phyloP scores from a whole-genome alignment of 139 green algal species.

The Chlamydomonas sphaeroides region DNA sequence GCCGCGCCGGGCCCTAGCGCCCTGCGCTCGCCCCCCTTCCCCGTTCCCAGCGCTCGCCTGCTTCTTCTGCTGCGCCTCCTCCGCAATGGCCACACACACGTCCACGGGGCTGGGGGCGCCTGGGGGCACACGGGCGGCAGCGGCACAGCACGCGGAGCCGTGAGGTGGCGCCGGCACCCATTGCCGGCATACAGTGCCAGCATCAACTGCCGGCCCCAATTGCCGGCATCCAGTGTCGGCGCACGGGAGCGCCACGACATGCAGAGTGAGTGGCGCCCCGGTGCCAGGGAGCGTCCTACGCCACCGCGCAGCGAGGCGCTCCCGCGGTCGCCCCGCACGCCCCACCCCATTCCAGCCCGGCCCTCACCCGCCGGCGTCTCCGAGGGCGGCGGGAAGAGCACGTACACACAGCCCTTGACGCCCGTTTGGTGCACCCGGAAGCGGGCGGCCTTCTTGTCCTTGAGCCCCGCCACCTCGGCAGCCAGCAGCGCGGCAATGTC shows the following conservation, averaged over 20 bases:
- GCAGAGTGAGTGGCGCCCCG: no score
- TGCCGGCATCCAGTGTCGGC: no score
- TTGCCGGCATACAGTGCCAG: no score
- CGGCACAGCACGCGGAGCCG: no score
- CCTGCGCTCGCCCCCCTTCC: neutral
- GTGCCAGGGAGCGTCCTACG: no score
- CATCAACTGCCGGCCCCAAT: no score
- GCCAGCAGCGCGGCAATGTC: slow-evolving; percentile 48
- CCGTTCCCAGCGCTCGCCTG: neutral
- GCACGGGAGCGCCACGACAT: no score
- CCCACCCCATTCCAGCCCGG: no score
- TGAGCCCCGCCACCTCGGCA: slow-evolving; percentile 57
- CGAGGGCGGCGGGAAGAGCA: slow-evolving; percentile 49
- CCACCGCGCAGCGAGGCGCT: no score
- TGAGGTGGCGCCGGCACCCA: no score
- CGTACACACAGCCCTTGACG: slow-evolving; percentile 56
- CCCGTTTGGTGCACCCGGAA: slow-evolving; percentile 57
- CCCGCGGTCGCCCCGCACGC: no score
- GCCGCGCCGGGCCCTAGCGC: no score
- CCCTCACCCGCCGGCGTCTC: neutral
- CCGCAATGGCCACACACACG: slow-evolving; percentile 41
- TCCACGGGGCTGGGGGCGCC: slow-evolving; percentile 40
- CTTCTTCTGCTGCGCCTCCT: slow-evolving; percentile 40
- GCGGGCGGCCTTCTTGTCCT: slow-evolving; percentile 42
- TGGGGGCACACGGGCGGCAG: neutral